These are phyloP conservation scores for Tritrichomonas foetus DNA, from an alignment of 208 protist species.

Conservation along the genomic window DNA sequence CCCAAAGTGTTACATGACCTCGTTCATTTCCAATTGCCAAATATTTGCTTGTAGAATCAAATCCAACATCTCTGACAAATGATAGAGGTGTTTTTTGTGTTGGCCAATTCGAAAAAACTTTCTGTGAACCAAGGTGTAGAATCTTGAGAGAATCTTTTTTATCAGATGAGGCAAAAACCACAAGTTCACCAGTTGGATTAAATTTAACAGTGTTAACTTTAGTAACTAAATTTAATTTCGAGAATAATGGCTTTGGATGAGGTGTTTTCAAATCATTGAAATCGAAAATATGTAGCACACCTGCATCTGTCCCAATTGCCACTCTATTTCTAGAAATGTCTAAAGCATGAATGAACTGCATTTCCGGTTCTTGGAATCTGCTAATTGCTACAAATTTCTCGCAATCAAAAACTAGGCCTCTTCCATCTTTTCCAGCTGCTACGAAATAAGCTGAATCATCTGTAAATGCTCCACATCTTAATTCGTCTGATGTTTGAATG, in stretches of 20 bases:
- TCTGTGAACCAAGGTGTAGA: neutral
- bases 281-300: neutral
- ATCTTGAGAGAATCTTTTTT: neutral
- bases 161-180: neutral
- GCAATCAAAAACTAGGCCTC: neutral
- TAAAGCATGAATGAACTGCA: neutral
- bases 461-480: neutral
- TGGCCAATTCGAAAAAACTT: constrained; percentile 33
- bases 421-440: neutral
- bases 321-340: neutral
- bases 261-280: neutral
- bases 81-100: neutral
- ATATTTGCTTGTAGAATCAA: neutral
- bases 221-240: neutral
- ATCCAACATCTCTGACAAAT: neutral
- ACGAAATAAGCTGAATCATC: neutral
- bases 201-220: neutral
- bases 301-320: constrained; percentile 1
- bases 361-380: neutral
- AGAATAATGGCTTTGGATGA: neutral
- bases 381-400: neutral
- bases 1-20: constrained; percentile 3
- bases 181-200: constrained; percentile 30
- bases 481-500: neutral
- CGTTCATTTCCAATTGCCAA: neutral